Conservation (phyloP, 495 filamentous ascomycete species). For the Tuber indicum region DNA sequence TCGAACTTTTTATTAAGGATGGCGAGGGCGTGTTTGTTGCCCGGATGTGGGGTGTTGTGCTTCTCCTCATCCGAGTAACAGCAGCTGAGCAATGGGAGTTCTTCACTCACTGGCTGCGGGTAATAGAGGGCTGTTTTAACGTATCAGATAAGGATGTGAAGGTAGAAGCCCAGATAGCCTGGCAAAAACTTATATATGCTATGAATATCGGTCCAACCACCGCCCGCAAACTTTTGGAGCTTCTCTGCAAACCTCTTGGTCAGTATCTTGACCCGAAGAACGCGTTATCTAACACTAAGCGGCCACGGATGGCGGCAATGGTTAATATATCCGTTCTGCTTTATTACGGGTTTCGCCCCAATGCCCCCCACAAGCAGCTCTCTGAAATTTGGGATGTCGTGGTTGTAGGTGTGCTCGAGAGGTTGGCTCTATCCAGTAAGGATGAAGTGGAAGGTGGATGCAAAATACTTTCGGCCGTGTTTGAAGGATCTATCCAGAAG, state of each 20-base stretch:
- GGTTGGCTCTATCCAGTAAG: constrained; percentile 45
- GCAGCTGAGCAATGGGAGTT: constrained; percentile 66
- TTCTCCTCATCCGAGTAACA: constrained; percentile 60
- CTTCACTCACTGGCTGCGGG: constrained; percentile 61
- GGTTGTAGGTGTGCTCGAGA: constrained; percentile 53
- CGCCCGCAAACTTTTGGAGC: constrained; percentile 53
- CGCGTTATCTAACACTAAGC: constrained; percentile 52
- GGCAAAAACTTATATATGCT: constrained; percentile 73
- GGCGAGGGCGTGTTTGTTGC: constrained; percentile 68
- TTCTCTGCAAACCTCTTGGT: constrained; percentile 62
- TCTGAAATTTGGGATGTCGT: constrained; percentile 76
- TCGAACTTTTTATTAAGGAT: constrained; percentile 62
- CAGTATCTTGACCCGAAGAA: constrained; percentile 63
- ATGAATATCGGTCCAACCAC: constrained; percentile 58
- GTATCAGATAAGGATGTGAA: constrained; percentile 65
- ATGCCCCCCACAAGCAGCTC: constrained; percentile 53
- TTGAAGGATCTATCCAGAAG: constrained; percentile 59
- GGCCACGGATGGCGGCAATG: constrained; percentile 54
- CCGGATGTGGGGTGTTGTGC: constrained; percentile 76
- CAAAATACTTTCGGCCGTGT: constrained; percentile 59
- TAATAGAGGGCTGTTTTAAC: constrained; percentile 81
- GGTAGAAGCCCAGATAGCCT: constrained; percentile 69
- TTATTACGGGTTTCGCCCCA: constrained; percentile 79
- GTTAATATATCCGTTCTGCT: constrained; percentile 69
- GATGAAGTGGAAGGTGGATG: constrained; percentile 50